These are phyloP conservation scores for Microsporum ferrugineum DNA, from an alignment of 2,329 filamentous ascomycete genomes.

Conservation along the genomic window DNA sequence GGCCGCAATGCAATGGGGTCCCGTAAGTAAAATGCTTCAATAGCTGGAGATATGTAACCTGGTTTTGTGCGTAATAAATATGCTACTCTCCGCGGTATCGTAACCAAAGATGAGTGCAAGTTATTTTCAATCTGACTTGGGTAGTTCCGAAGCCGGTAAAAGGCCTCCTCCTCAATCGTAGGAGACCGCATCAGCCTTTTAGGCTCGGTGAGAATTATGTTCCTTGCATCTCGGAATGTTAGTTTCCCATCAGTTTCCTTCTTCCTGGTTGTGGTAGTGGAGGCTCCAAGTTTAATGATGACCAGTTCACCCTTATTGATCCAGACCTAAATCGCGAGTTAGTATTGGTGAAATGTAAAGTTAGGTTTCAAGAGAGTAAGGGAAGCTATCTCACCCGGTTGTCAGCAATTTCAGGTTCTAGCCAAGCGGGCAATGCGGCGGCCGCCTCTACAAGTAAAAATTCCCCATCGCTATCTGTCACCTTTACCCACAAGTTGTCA, in stretches of 20 bases:
- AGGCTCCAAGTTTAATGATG: conserved; percentile 51
- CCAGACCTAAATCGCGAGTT: conserved; percentile 54
- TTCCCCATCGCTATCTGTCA: conserved; percentile 83
- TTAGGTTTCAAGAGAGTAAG: background rate
- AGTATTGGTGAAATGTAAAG: background rate
- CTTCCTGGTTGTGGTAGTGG: conserved; percentile 26
- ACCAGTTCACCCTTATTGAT: conserved; percentile 64
- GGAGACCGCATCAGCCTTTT: conserved; percentile 56
- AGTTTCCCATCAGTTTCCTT: conserved; percentile 38
- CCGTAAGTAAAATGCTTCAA: conserved; percentile 86
- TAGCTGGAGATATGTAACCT: conserved; percentile 64
- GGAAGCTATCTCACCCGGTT: conserved; percentile 48
- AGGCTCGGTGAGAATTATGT: conserved; percentile 46
- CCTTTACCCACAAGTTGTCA: conserved; percentile 64
- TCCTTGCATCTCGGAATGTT: conserved; percentile 52
- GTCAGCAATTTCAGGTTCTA: conserved; percentile 79
- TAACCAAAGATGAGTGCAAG: conserved; percentile 62
- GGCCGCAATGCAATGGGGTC: conserved; percentile 66
- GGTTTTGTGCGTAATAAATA: conserved; percentile 66
- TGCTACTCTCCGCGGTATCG: conserved; percentile 70
- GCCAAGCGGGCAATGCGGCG: conserved; percentile 73
- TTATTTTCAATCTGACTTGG: conserved; percentile 62
- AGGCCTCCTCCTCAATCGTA: conserved; percentile 74
- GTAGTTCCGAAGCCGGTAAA: conserved; percentile 77
- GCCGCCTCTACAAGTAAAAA: conserved; percentile 93